Base-by-base conservation (phyloP, 495 filamentous ascomycete genomes). In the Pyrenopolyporus hunteri region DNA sequence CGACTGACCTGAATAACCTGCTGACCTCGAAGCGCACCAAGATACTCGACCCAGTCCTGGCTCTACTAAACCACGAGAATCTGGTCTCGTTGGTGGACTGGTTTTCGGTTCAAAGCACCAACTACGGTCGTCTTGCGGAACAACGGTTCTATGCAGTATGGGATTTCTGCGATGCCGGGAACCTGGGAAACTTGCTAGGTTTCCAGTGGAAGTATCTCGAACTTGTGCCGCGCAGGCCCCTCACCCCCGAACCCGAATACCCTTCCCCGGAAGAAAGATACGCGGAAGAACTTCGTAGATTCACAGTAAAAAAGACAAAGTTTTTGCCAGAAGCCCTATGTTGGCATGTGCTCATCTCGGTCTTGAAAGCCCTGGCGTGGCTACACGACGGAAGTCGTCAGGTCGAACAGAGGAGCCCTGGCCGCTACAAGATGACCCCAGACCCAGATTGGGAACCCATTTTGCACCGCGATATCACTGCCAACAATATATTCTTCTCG, bases 361-460 rank as follows among this genome's bases (percentile, higher is more conserved):
- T 78, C 46, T 40, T 79, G 7, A 61, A 65, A 16, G 77, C 75
- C 22, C 57, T 80, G 32, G 66, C 73, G 45, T 80, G 73, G 63
- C 52, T 80, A 36, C 78, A 80, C 35, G 74, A 79, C 36, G 76
- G 78, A 6, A 60, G 68, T 8, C 28, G 59, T 20, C 67, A 73
- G 1, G 25, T 51, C 2, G 4, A 1, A 8, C 5, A 4, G 14
- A 10, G 10, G 9, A 17, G 17, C 5, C 6, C 48, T 3, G 32
- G 35, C 6, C 0, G 7, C 6, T 14, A 20, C 28, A 3, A 35
- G 32, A 54, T 52, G 37, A 4, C 7, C 6, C 57, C 57, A 6
- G 66, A 77, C 40, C 28, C 35, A 19, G 75, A 77, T 44, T 82
- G 79, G 79, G 53, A 74, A 43, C 69, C 78, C 2, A 73, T 82